These are phyloP conservation scores for Viridothelium virens DNA, from an alignment of 495 filamentous ascomycete species.

Conservation along the genomic window DNA sequence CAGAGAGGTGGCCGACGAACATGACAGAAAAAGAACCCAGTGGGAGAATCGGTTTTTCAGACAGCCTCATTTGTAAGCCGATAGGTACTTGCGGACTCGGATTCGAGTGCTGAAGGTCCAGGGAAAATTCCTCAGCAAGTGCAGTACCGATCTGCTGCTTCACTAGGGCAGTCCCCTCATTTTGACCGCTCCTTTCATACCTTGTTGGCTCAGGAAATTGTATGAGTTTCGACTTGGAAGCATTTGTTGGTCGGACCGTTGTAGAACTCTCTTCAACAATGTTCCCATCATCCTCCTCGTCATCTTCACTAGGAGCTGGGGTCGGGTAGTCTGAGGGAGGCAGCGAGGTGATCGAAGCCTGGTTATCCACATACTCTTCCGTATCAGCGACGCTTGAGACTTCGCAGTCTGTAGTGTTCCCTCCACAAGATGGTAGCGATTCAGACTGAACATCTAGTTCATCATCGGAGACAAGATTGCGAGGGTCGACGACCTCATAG, in stretches of 20 bases:
- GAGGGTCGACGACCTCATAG: constrained; percentile 26
- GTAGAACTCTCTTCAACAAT: constrained; percentile 3
- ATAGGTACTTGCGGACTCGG: neutral
- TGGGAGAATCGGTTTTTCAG: constrained; percentile 13
- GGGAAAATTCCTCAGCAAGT: neutral
- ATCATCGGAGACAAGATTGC: constrained; percentile 24
- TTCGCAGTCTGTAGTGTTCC: constrained; percentile 28
- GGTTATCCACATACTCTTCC: constrained; percentile 5
- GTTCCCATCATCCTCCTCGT: constrained; percentile 20
- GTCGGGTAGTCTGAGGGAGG: constrained; percentile 2
- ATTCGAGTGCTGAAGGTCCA: neutral
- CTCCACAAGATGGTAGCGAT: constrained; percentile 27
- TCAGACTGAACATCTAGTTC: constrained; percentile 21
- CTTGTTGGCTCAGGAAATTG: constrained; percentile 9
- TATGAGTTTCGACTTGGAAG: constrained; percentile 7
- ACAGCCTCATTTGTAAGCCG: constrained; percentile 19
- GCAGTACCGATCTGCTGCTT: neutral
- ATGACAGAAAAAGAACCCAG: constrained; percentile 20
- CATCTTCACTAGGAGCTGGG: constrained; percentile 2
- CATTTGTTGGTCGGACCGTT: constrained; percentile 17
- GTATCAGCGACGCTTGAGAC: constrained; percentile 21
- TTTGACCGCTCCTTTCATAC: constrained; percentile 9
- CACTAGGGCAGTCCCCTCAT: neutral
- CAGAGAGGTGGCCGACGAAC: constrained; percentile 20
- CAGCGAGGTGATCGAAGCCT: neutral